A percentile compares a stretch with the other conserved stretches of the same genome.
Evolutionary conservation across 78 protist genomes (phyloP).

Genomic region (Bigelowiella natans): DNA sequence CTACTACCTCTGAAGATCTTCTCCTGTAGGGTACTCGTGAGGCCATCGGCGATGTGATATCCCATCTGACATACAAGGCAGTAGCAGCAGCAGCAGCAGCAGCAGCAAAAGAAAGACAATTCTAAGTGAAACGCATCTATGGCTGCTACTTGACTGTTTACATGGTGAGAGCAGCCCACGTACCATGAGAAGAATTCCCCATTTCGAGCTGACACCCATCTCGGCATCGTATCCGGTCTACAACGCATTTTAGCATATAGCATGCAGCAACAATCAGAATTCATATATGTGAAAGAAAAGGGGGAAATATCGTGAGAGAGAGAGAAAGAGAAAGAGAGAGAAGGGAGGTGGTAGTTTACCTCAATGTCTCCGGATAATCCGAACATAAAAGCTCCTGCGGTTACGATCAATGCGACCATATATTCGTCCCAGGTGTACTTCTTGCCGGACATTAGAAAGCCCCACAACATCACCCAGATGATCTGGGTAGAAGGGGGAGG

Average conservation of each 20-base stretch:
- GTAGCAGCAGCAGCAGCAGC: too few relatives aligned
- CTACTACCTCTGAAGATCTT: neutral
- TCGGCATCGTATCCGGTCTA: neutral
- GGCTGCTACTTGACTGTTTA: too few relatives aligned
- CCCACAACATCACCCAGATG: neutral
- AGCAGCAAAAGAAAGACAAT: too few relatives aligned
- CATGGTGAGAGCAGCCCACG: too few relatives aligned
- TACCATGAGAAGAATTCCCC: neutral
- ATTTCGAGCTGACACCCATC: neutral
- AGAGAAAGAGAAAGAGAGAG: too few relatives aligned
- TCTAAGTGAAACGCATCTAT: too few relatives aligned
- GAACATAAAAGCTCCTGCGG: neutral
- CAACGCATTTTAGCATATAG: neutral
- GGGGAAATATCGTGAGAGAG: too few relatives aligned
- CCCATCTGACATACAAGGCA: too few relatives aligned
- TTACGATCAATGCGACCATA: neutral
- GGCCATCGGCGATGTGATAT: neutral
- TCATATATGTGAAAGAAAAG: too few relatives aligned
- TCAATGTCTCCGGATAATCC: neutral
- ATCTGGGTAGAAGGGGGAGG: too few relatives aligned
- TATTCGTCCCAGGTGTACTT: neutral
- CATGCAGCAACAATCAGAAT: too few relatives aligned
- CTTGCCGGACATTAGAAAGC: neutral
- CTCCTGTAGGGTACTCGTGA: neutral
- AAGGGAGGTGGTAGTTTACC: too few relatives aligned